Base-by-base conservation (phyloP, 2,329 filamentous ascomycete genomes). In the Aschersonia sp. region DNA sequence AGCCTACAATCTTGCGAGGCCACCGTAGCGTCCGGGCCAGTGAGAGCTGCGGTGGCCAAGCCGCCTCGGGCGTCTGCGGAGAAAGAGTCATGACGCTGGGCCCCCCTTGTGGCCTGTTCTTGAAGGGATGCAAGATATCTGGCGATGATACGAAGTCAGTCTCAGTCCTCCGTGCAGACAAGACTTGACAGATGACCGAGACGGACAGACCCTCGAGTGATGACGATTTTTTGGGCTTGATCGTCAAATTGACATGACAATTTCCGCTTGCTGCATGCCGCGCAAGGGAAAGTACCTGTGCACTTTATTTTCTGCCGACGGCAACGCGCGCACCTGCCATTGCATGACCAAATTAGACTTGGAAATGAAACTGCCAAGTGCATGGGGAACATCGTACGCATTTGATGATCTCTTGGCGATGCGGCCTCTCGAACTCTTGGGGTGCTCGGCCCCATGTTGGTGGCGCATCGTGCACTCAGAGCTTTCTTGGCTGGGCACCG, bases 151-250 rank as follows among this genome's bases (percentile, higher is more conserved):
- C 32, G 9, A 35, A 28, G 31, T 46, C 31, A 46, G 32, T 30
- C 20, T 38, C 35, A 38, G 35, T 38, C 3, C 7, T 12, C 12
- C 7, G 7, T 38, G 35, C 35, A 20, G 20, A 20, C 6, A 12
- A 38, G 35, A 12, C 35, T 38, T 7, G 12, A 38, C 12, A 38
- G 20, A n/a, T 42, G 40, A 28, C 9, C 40, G 40, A 42, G 9
- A 4, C 6, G 20, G 5, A 47, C 41, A 53, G 58, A 71, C 70
- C 67, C 67, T 58, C 62, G 61, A 10, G 70, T 71, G 4, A 75
- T 70, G 4, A 74, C 55, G 10, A 74, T 61, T 51, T 73, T 73
- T 45, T 72, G 67, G 40, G 71, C 66, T n/a, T 63, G 61, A 40
- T 71, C 66, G 42, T 62, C 60, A 53, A 63, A 63, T 30, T 63